A percentile compares a stretch with the other conserved stretches of the same genome.
These are phyloP conservation scores for Botrytis fragariae DNA, from an alignment of 2,329 filamentous ascomycete species.

Conservation along the genomic window DNA sequence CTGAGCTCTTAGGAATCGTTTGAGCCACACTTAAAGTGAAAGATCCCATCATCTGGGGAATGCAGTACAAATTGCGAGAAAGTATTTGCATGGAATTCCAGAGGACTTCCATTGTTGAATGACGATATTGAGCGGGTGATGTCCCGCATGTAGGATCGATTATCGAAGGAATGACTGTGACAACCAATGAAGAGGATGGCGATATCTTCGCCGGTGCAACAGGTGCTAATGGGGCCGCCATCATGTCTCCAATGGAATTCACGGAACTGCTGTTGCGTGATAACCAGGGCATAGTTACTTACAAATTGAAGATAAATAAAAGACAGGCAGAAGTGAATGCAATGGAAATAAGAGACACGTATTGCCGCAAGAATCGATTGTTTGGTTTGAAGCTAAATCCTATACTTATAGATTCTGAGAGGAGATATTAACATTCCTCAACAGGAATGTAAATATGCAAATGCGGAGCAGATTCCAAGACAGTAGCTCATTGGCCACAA, in stretches of 20 bases:
- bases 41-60: slow-evolving; percentile 20
- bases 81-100: slow-evolving; percentile 20
- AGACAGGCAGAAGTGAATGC: background rate
- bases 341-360: background rate
- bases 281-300: slow-evolving; percentile 22
- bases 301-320: background rate
- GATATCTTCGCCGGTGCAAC: background rate
- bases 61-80: slow-evolving; percentile 18
- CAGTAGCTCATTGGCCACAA: background rate
- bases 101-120: slow-evolving; percentile 11
- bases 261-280: slow-evolving; percentile 12
- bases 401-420: slow-evolving; percentile 14
- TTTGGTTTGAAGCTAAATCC: background rate
- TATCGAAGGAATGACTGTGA: slow-evolving; percentile 26
- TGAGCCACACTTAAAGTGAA: slow-evolving; percentile 11
- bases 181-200: background rate
- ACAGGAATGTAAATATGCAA: slow-evolving; percentile 19
- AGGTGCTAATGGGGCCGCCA: background rate
- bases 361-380: background rate
- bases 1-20: background rate
- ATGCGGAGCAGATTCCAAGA: background rate
- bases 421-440: slow-evolving; percentile 14
- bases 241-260: slow-evolving; percentile 12
- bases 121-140: slow-evolving; percentile 19
- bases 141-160: slow-evolving; percentile 27